These are phyloP conservation scores for Calonectria crousiana DNA, from an alignment of 2,329 filamentous ascomycete genomes.

Conservation along the genomic window DNA sequence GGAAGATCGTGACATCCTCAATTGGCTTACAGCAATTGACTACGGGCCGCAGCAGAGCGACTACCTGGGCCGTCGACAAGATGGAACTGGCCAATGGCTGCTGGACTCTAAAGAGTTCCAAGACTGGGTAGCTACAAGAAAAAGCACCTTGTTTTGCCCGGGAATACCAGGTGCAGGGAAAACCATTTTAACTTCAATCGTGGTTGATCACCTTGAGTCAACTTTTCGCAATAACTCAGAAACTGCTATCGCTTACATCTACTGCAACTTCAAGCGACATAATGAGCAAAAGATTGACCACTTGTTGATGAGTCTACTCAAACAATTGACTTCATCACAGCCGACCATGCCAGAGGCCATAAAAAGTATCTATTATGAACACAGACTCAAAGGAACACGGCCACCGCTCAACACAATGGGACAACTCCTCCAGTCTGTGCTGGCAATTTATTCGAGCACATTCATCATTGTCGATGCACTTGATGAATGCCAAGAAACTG, in stretches of 20 bases:
- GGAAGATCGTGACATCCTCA: neutral
- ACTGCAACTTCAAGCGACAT: neutral
- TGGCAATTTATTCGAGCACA: neutral
- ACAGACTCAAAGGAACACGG: neutral
- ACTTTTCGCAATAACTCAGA: neutral
- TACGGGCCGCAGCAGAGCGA: constrained; percentile 54
- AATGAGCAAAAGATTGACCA: neutral
- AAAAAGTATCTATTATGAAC: no score
- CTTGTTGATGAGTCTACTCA: neutral
- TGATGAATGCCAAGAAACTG: constrained; percentile 31
- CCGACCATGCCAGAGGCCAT: neutral
- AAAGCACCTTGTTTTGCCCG: constrained; percentile 53
- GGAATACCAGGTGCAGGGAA: constrained; percentile 32
- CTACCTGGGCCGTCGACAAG: constrained; percentile 46
- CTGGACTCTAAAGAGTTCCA: constrained; percentile 49
- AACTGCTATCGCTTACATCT: neutral
- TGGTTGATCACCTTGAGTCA: neutral
- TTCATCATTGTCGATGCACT: constrained; percentile 44
- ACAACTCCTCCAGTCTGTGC: neutral
- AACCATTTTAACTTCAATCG: neutral
- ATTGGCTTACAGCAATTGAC: constrained; percentile 42
- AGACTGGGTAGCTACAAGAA: constrained; percentile 41
- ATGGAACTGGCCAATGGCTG: constrained; percentile 58
- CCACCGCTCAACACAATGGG: neutral
- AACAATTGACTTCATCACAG: neutral